Conservation (phyloP, 768 basidiomycete species). For the Lactarius hengduanensis region DNA sequence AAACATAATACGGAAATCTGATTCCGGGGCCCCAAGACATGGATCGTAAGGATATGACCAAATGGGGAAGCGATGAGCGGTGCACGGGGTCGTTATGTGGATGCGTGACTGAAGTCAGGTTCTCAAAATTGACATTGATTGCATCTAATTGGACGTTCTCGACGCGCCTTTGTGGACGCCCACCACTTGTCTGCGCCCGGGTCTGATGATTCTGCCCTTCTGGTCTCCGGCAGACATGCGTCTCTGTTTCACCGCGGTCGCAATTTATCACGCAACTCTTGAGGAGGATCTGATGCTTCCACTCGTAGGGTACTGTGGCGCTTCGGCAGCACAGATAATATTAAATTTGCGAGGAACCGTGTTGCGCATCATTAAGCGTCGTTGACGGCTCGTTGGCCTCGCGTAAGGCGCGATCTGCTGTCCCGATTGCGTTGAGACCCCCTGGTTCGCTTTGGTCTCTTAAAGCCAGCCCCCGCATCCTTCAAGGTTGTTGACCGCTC, state of each 20-base stretch:
- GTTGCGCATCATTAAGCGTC: not conserved
- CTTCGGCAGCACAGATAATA: not conserved
- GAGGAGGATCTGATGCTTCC: not conserved
- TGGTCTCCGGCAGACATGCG: not conserved
- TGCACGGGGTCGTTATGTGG: not conserved
- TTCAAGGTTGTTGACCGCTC: not conserved
- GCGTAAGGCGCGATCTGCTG: conserved; percentile 8
- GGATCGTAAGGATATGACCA: not conserved
- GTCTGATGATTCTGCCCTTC: not conserved
- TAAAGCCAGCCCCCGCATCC: not conserved
- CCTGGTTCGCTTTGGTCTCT: not conserved
- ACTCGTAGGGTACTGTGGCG: not conserved
- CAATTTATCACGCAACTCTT: not conserved
- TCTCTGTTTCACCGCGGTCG: not conserved
- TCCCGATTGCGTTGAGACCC: conserved; percentile 2
- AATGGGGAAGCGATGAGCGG: not conserved
- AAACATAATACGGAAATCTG: not conserved
- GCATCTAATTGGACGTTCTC: no score
- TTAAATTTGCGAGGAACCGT: conserved; percentile 1
- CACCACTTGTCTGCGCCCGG: not conserved
- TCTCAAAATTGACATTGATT: not conserved
- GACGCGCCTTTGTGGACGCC: not conserved
- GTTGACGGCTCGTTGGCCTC: no score
- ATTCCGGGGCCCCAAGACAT: not conserved
- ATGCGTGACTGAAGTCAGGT: not conserved